Base-by-base conservation (phyloP, 768 basidiomycete species). In the Phaeotremella skinneri region DNA sequence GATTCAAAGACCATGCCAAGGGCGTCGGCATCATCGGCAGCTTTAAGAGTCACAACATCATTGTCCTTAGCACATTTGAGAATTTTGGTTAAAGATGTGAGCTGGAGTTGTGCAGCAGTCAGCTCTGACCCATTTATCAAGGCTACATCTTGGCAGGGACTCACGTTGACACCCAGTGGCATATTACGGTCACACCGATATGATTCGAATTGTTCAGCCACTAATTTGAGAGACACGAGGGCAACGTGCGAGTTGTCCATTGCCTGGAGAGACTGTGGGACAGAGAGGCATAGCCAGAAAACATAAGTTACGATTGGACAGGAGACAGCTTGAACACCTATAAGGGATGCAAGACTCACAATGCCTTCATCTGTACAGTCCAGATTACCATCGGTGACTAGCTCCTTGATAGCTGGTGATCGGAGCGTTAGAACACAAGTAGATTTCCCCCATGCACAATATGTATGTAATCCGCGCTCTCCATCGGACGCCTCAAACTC, bases 161-260 rank as follows among this genome's bases (percentile, higher is more conserved):
- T 63, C 56, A 78, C 76, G 63, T 77, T 78, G 53, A 78, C 75
- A 62, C 77, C 77, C 20, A 78, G 63, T 11, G 77, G 77, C 83
- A 98, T 90, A 31, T 93, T 89, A 4, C 92, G 84, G 79, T 99
- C 96, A 75, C 94, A 98, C 64, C 96, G 87, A 79, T 87, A 99
- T 52, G 82, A 81, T 48, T 76, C 68, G 83, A 99, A 98, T 30
- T 90, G 90, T 0, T 83, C 80, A 0, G 85, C 83, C 39, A 87
- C 80, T 29, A 99, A 83, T 61, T 87, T 83, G 48, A 96, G 91
- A 6, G 90, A 81, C 39, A 99, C 94, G 66, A 98, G 88, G 0
- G 94, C 96, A 70, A 99, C 94, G 78, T 98, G 94, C 2, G 94
- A 96, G 83, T 97, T 98, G 81, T 98, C 96, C 94, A 98, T 99